Percentiles rank a stretch among this genome's conserved stretches.
phyloP scores from a whole-genome alignment of 306 rosid species.

The Dalbergia cultrata region DNA sequence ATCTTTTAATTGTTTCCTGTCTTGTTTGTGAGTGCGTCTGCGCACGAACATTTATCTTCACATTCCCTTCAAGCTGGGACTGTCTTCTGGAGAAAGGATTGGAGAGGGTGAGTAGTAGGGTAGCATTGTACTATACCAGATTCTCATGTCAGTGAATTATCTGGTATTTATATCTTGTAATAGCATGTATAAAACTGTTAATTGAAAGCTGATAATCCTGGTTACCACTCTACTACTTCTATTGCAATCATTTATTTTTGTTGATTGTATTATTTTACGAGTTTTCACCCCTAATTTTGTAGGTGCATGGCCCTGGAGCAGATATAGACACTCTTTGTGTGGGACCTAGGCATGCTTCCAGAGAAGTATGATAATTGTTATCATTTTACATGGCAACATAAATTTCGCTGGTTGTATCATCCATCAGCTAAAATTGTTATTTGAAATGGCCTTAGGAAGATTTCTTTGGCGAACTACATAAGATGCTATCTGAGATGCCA shows the following conservation, averaged over 20 bases:
- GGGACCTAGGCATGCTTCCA: slow-evolving; percentile 92
- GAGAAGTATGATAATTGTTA: slow-evolving; percentile 68
- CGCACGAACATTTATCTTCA: slow-evolving; percentile 3
- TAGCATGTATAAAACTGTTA: slow-evolving; percentile 10
- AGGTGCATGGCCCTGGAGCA: slow-evolving; percentile 99
- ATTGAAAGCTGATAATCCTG: slow-evolving; percentile 17
- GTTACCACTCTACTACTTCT: not conserved
- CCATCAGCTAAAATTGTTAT: slow-evolving; percentile 38
- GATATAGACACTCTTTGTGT: slow-evolving; percentile 95
- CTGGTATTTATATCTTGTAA: slow-evolving; percentile 31
- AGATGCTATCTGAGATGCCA: slow-evolving; percentile 82
- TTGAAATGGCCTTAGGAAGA: slow-evolving; percentile 71
- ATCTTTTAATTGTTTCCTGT: slow-evolving; percentile 31
- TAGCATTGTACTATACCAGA: slow-evolving; percentile 23
- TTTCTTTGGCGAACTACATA: slow-evolving; percentile 86
- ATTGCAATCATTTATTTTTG: not conserved
- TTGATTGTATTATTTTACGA: not conserved
- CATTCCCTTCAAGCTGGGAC: slow-evolving; percentile 6
- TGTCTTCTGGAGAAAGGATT: slow-evolving; percentile 3
- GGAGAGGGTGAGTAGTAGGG: slow-evolving; percentile 1
- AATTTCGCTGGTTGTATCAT: slow-evolving; percentile 17
- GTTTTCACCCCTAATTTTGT: slow-evolving; percentile 34
- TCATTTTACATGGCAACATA: slow-evolving; percentile 36
- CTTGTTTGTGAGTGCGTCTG: not conserved
- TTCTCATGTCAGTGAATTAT: not conserved